These are phyloP conservation scores for Termitomyces sp. DNA, from an alignment of 768 basidiomycete species.

Conservation along the genomic window DNA sequence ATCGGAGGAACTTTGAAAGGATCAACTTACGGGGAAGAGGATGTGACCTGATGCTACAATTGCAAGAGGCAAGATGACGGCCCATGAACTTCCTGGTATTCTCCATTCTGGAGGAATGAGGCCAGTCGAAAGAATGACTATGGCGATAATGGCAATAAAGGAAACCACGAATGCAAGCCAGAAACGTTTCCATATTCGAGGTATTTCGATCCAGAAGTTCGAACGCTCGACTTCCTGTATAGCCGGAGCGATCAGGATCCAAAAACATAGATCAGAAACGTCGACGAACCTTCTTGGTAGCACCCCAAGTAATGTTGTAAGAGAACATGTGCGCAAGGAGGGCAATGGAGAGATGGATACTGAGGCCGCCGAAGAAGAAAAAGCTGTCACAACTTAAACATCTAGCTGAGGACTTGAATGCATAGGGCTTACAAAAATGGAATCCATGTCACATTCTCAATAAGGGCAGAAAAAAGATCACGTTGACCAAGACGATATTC, in stretches of 20 bases:
- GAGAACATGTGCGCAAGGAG: constrained; percentile 70
- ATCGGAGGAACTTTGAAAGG: neutral
- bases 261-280: neutral
- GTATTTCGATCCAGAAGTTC: constrained; percentile 90
- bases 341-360: constrained; percentile 63
- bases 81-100: constrained; percentile 63
- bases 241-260: neutral
- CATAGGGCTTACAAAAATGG: constrained; percentile 68
- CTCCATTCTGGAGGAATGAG: constrained; percentile 63
- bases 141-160: constrained; percentile 44
- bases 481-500: constrained; percentile 66
- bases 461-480: constrained; percentile 41
- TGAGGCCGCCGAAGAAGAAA: constrained; percentile 77
- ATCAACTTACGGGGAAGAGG: constrained; percentile 62
- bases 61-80: constrained; percentile 72
- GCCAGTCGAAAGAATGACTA: constrained; percentile 52
- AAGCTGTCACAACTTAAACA: constrained; percentile 39
- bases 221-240: constrained; percentile 78
- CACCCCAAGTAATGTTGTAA: constrained; percentile 76
- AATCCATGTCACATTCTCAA: constrained; percentile 63
- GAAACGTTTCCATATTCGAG: constrained; percentile 78
- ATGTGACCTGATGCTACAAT: constrained; percentile 66
- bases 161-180: constrained; percentile 60
- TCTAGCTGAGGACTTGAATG: constrained; percentile 8
- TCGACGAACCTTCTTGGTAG: constrained; percentile 57